phyloP scores from a whole-genome alignment of 352 stramenopile genomes.

The Globisporangium carolinianum region DNA sequence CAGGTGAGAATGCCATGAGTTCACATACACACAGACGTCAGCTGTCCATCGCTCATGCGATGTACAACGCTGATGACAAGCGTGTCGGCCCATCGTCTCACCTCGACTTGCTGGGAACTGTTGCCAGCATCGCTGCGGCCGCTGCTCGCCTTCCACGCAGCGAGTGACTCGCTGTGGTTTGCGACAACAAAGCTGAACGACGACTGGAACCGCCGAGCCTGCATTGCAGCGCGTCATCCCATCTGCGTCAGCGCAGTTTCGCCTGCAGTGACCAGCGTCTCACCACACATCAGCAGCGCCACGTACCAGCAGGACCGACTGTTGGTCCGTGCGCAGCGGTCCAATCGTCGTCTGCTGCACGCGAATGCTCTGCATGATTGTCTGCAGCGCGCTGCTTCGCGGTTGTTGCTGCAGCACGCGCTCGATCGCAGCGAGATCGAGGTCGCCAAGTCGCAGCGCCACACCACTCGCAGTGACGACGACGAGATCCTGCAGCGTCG shows the following conservation, averaged over 20 bases:
- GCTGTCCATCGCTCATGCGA: too few species aligned
- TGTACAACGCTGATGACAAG: too few species aligned
- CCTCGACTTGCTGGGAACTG: too few species aligned
- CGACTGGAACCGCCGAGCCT: conserved; percentile 12
- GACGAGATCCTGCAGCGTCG: conserved; percentile 19
- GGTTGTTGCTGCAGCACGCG: conserved; percentile 11
- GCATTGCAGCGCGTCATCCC: too few species aligned
- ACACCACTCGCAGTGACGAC: conserved; percentile 19
- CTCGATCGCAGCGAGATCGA: conserved; percentile 26
- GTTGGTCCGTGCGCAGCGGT: conserved; percentile 5
- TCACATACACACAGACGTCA: too few species aligned
- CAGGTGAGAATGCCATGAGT: background rate
- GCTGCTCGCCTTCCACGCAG: conserved; percentile 3
- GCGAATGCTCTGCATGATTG: conserved; percentile 21
- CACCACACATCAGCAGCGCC: background rate
- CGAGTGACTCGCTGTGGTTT: conserved; percentile 11
- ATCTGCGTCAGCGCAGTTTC: too few species aligned
- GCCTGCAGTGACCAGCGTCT: too few species aligned
- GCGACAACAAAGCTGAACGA: conserved; percentile 9
- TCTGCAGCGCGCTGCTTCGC: conserved; percentile 10
- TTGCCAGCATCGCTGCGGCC: too few species aligned
- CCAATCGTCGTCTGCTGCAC: conserved; percentile 15
- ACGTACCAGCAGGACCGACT: conserved; percentile 20
- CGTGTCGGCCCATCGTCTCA: too few species aligned
- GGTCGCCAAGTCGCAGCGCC: conserved; percentile 17